Conservation (phyloP, 1,284 basidiomycete species). For the Malassezia japonica region DNA sequence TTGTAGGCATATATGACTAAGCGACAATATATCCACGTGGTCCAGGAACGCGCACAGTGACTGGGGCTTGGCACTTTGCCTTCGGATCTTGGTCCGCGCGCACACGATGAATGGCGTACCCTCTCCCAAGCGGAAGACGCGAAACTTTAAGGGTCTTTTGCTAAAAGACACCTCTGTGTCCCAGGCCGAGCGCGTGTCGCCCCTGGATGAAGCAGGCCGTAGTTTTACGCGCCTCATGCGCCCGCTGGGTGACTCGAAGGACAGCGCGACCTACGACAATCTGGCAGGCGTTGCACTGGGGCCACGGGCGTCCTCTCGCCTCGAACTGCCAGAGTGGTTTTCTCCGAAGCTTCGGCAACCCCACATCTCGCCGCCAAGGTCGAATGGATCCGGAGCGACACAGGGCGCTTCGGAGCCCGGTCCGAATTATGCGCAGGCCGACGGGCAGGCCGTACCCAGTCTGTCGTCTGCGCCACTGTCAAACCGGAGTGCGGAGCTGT, state of each 20-base stretch:
- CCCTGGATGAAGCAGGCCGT: not conserved
- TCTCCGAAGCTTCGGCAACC: not conserved
- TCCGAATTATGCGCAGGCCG: too few relatives aligned
- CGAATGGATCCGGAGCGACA: not conserved
- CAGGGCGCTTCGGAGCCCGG: too few relatives aligned
- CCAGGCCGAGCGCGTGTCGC: not conserved
- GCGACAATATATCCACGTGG: too few relatives aligned
- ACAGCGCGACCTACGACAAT: not conserved
- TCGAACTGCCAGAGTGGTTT: not conserved
- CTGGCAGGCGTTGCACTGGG: not conserved
- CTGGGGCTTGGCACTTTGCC: not conserved
- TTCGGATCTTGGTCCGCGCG: too few relatives aligned
- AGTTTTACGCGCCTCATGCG: not conserved
- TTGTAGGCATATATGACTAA: slow-evolving; percentile 32
- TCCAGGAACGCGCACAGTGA: not conserved
- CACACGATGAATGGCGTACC: too few relatives aligned
- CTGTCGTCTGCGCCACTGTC: too few relatives aligned
- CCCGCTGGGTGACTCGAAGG: not conserved
- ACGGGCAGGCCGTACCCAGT: too few relatives aligned
- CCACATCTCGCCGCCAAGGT: not conserved
- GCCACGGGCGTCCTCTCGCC: slow-evolving; percentile 16
- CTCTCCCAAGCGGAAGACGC: slow-evolving; percentile 34
- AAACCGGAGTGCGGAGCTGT: too few relatives aligned
- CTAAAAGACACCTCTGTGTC: slow-evolving; percentile 16
- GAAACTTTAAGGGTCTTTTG: slow-evolving; percentile 46